Evolutionary conservation across 2,329 filamentous ascomycete species (phyloP).

Genomic region (Arthrocladium fulminans): DNA sequence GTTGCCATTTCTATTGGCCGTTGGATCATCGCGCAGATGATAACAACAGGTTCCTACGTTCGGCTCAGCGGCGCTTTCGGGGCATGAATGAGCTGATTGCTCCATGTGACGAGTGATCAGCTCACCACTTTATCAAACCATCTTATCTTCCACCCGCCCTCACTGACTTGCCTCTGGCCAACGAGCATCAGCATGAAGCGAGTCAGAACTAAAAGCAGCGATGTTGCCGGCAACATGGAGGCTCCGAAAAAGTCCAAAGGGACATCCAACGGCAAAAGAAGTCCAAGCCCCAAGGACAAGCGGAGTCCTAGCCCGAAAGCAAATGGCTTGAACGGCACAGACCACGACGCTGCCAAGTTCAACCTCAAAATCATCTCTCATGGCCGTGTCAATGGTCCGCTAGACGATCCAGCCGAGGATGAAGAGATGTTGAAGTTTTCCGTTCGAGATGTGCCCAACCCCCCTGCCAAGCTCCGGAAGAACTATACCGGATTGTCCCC

Average conservation of each 20-base stretch:
- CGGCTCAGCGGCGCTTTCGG: neutral
- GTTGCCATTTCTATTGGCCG: neutral
- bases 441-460: slow-evolving; percentile 13
- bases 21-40: slow-evolving; percentile 9
- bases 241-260: neutral
- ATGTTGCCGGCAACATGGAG: slow-evolving; percentile 5
- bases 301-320: neutral
- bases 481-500: slow-evolving; percentile 15
- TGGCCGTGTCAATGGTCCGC: slow-evolving; percentile 12
- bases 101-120: neutral
- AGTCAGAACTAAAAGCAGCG: slow-evolving; percentile 9
- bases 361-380: slow-evolving; percentile 14
- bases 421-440: slow-evolving; percentile 15
- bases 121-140: neutral
- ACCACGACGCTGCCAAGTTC: slow-evolving; percentile 1
- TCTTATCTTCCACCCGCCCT: too few species aligned
- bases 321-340: neutral
- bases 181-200: slow-evolving; percentile 1
- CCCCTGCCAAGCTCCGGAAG: slow-evolving; percentile 14
- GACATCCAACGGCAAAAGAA: slow-evolving; percentile 1
- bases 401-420: slow-evolving; percentile 1
- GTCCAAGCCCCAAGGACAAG: slow-evolving; percentile 2
- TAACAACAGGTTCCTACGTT: slow-evolving; percentile 3
- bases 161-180: neutral
- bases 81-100: slow-evolving; percentile 9